Evolutionary conservation across 179 eudicot genomes (phyloP).

Genomic region (Camellia oleifera): DNA sequence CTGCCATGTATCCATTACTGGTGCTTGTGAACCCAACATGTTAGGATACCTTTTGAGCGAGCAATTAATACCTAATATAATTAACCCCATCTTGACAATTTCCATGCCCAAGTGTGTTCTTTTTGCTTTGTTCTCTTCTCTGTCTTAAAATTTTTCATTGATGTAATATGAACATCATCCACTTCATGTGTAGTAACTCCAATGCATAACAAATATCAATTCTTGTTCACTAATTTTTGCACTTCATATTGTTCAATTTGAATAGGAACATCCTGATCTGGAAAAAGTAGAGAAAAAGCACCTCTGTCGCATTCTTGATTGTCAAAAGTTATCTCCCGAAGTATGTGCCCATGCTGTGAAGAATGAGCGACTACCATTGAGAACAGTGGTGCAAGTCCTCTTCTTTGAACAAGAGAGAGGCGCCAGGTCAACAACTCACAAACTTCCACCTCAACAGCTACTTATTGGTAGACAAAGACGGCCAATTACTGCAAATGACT

Average conservation of each 20-base stretch:
- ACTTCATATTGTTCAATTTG: background rate
- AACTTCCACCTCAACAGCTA: conserved; percentile 8
- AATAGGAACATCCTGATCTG: conserved; percentile 46
- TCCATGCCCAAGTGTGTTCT: no score
- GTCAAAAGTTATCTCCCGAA: conserved; percentile 46
- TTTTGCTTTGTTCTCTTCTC: no score
- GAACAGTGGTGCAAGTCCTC: conserved; percentile 59
- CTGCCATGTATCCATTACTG: no score
- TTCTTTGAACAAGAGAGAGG: conserved; percentile 47
- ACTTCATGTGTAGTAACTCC: no score
- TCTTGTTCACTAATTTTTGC: background rate
- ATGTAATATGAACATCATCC: no score
- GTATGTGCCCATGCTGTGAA: conserved; percentile 44
- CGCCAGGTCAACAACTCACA: conserved; percentile 1
- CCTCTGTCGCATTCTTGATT: conserved; percentile 41
- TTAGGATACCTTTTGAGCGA: no score
- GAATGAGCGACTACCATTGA: conserved; percentile 55
- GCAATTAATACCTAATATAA: no score
- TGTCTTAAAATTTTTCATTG: no score
- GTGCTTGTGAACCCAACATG: no score
- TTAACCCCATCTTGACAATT: no score
- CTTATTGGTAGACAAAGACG: conserved; percentile 5
- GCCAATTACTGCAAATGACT: background rate
- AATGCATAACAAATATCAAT: no score
- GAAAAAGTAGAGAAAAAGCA: conserved; percentile 48